Conservation (phyloP, 768 basidiomycete species). For the Tephrocybe sp. region DNA sequence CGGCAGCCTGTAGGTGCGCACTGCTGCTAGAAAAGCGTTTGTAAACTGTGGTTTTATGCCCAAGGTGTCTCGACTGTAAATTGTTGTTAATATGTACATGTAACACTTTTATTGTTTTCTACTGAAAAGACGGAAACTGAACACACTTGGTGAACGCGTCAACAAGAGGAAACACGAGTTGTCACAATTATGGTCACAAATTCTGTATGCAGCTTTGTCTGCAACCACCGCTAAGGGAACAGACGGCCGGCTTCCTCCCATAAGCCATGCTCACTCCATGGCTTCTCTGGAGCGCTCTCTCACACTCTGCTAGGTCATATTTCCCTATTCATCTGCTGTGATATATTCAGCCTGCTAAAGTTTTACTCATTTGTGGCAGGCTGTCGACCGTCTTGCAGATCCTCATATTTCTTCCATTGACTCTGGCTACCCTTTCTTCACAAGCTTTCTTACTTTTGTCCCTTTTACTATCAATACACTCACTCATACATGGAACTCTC, state of each 20-base stretch:
- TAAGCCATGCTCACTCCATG: slow-evolving; percentile 51
- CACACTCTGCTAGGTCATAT: slow-evolving; percentile 59
- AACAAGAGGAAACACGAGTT: too few relatives aligned
- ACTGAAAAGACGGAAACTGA: not conserved
- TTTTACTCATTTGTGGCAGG: slow-evolving; percentile 33
- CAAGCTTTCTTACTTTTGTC: slow-evolving; percentile 82
- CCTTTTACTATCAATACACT: slow-evolving; percentile 71
- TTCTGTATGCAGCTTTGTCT: not conserved
- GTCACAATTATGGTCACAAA: too few relatives aligned
- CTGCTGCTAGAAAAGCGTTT: slow-evolving; percentile 10
- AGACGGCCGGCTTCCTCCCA: not conserved
- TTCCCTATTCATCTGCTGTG: not conserved
- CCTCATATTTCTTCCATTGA: slow-evolving; percentile 80
- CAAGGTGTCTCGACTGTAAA: not conserved
- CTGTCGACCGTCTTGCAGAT: slow-evolving; percentile 80
- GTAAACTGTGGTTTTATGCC: not conserved
- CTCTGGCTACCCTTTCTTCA: slow-evolving; percentile 78
- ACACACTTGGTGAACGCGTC: too few relatives aligned
- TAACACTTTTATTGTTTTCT: not conserved
- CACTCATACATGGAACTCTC: slow-evolving; percentile 81
- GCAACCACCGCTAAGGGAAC: not conserved
- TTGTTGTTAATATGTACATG: slow-evolving; percentile 5
- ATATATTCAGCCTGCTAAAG: not conserved
- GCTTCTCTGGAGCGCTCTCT: slow-evolving; percentile 65
- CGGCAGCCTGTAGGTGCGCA: slow-evolving; percentile 16